phyloP scores from a whole-genome alignment of 148 eudicot species.

The Spergularia bocconei region DNA sequence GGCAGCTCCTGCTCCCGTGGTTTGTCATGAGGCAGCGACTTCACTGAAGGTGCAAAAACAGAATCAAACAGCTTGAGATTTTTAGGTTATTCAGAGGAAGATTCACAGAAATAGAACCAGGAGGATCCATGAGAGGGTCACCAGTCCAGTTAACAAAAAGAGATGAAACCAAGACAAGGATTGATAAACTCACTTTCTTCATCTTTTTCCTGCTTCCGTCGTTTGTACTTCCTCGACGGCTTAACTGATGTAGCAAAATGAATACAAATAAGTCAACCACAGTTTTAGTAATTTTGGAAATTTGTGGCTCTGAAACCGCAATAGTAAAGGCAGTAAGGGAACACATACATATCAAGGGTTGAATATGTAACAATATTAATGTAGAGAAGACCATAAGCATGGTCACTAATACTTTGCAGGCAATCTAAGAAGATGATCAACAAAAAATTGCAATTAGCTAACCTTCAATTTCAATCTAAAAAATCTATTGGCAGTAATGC shows the following conservation, averaged over 20 bases:
- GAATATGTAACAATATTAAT: neutral
- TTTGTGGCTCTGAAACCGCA: neutral
- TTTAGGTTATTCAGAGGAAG: neutral
- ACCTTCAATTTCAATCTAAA: neutral
- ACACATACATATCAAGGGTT: neutral
- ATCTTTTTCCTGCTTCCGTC: neutral
- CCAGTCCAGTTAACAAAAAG: neutral
- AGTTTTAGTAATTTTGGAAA: neutral
- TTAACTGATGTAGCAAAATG: neutral
- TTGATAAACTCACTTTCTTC: constrained; percentile 14
- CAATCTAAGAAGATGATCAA: neutral
- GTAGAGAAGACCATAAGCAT: neutral
- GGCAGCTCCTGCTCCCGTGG: neutral
- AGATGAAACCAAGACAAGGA: neutral
- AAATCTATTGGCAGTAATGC: neutral
- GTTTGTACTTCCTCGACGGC: neutral
- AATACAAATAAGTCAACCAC: constrained; percentile 3
- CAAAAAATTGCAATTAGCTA: neutral
- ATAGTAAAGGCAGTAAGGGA: neutral
- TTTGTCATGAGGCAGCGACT: constrained; percentile 32
- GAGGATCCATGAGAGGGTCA: neutral
- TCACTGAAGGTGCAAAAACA: constrained; percentile 43
- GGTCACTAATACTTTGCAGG: neutral
- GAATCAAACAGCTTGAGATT: constrained; percentile 3
- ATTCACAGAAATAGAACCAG: neutral